Conservation (phyloP, 768 basidiomycete species). For the Suillus bovinus region DNA sequence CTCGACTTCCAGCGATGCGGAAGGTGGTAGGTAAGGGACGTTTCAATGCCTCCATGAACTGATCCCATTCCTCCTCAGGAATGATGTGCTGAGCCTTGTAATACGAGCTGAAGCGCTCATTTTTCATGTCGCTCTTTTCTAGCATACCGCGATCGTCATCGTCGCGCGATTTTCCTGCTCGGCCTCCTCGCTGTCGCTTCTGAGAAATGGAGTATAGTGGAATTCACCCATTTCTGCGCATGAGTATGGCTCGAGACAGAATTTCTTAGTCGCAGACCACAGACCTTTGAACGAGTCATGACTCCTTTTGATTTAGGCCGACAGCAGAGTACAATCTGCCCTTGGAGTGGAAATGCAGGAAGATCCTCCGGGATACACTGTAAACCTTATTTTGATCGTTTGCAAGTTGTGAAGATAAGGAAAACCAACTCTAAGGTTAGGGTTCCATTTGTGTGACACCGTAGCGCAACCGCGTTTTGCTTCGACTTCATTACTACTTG, state of each 20-base stretch:
- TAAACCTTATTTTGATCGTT: background rate
- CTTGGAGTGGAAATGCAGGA: background rate
- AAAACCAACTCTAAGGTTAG: constrained; percentile 10
- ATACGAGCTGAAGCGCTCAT: constrained; percentile 65
- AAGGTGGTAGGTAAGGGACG: constrained; percentile 91
- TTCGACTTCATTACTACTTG: background rate
- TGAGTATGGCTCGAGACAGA: constrained; percentile 1
- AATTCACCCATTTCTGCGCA: background rate
- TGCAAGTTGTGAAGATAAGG: background rate
- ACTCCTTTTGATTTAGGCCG: background rate
- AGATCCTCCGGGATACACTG: background rate
- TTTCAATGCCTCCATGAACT: constrained; percentile 63
- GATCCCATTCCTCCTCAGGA: constrained; percentile 76
- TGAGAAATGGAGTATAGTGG: constrained; percentile 2
- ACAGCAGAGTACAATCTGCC: background rate
- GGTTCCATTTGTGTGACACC: too few relatives aligned
- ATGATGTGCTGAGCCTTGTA: constrained; percentile 79
- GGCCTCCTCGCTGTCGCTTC: constrained; percentile 20
- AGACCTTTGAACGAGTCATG: constrained; percentile 15
- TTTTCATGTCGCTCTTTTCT: constrained; percentile 65
- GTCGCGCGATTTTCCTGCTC: constrained; percentile 25
- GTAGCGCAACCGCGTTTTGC: too few relatives aligned
- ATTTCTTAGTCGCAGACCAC: background rate
- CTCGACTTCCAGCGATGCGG: constrained; percentile 83
- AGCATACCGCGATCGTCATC: constrained; percentile 51